A percentile compares a stretch with the other conserved stretches of the same genome.
Evolutionary conservation across 352 stramenopile species (phyloP).

Genomic region (Phytophthora foliorum): DNA sequence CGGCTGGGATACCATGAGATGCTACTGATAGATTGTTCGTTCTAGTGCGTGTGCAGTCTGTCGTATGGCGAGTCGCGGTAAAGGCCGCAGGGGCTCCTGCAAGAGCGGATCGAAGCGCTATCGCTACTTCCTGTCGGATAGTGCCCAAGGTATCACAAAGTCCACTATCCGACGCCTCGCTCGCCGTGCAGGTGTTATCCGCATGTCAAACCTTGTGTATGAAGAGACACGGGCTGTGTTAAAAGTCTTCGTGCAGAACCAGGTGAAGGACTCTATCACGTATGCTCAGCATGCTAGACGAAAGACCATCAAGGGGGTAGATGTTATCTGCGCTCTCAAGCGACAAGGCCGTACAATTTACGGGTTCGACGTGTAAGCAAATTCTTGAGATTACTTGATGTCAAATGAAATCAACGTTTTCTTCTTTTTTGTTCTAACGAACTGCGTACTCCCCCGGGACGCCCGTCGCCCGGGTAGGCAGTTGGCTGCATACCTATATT

Average conservation of each 20-base stretch:
- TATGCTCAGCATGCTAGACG: not conserved
- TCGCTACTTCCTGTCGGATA: not conserved
- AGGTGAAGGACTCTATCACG: not conserved
- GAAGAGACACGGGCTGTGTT: not conserved
- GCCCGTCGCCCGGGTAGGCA: no score
- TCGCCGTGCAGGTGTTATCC: not conserved
- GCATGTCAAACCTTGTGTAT: not conserved
- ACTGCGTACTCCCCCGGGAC: no score
- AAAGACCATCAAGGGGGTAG: not conserved
- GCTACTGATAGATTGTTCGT: no score
- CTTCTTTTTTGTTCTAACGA: no score
- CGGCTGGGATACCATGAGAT: no score
- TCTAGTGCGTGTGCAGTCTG: no score
- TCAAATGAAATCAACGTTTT: no score
- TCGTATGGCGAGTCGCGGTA: no score
- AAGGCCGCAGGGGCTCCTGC: no score
- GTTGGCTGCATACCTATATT: no score
- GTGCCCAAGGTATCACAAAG: not conserved
- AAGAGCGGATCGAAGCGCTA: not conserved
- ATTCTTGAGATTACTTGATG: no score
- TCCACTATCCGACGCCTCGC: not conserved
- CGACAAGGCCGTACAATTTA: not conserved
- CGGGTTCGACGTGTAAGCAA: not conserved
- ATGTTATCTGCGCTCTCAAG: not conserved
- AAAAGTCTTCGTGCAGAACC: not conserved